Conservation (phyloP, 2,329 filamentous ascomycete genomes). For the Phymatotrichopsis omnivora region DNA sequence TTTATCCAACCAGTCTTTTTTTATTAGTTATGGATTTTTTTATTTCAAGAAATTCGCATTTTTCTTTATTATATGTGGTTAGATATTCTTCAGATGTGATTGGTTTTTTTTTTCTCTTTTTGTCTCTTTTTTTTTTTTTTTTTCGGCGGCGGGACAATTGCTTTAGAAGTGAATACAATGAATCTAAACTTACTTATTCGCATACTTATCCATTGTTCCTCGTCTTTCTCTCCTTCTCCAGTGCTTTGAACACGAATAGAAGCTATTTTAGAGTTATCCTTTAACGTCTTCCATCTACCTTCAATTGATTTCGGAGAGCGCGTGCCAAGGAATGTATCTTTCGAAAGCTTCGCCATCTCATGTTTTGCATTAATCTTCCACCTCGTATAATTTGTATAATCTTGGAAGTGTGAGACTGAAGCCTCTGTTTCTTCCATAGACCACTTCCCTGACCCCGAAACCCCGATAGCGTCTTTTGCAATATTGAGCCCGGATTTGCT, state of each 20-base stretch:
- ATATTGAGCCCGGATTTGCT: no score
- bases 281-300: background rate
- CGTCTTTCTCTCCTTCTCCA: background rate
- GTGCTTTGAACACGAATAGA: background rate
- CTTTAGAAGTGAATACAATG: no score
- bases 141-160: no score
- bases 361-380: background rate
- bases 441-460: background rate
- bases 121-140: no score
- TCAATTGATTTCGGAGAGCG: background rate
- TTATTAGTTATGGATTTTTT: background rate
- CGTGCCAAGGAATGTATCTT: background rate
- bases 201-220: background rate
- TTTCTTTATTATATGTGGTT: background rate
- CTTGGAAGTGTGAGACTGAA: background rate
- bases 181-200: background rate
- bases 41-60: background rate
- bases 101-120: no score
- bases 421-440: background rate
- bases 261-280: background rate
- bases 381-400: background rate
- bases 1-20: background rate
- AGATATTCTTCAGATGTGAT: no score
- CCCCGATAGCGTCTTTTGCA: no score
- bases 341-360: background rate